phyloP scores from a whole-genome alignment of 768 basidiomycete genomes.

The Hypsizygus marmoreus region DNA sequence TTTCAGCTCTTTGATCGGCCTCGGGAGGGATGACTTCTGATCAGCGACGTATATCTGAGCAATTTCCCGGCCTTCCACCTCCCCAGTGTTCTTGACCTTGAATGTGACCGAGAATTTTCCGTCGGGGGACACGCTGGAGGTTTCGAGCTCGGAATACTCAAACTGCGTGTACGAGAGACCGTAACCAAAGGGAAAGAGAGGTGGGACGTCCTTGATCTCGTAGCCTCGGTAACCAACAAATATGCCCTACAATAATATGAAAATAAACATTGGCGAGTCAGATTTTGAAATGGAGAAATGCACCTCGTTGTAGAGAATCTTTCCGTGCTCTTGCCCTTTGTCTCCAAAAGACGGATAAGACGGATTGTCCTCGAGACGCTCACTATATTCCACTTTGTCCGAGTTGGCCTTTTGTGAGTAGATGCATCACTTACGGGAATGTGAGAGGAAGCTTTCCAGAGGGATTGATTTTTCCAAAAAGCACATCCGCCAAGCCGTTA shows the following conservation, averaged over 20 bases:
- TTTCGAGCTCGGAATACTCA: constrained; percentile 44
- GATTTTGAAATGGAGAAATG: constrained; percentile 20
- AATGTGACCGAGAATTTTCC: constrained; percentile 43
- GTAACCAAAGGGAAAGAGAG: constrained; percentile 57
- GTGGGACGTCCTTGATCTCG: constrained; percentile 41
- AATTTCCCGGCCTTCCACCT: constrained; percentile 46
- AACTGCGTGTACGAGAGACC: constrained; percentile 66
- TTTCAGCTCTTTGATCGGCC: constrained; percentile 47
- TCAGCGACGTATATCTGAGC: constrained; percentile 51
- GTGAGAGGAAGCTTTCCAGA: constrained; percentile 58
- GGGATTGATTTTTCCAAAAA: constrained; percentile 64
- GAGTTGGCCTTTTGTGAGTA: not conserved
- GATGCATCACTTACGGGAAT: constrained; percentile 42
- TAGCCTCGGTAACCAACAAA: constrained; percentile 58
- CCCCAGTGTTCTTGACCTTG: constrained; percentile 46
- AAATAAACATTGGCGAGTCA: not conserved
- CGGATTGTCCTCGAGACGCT: constrained; percentile 54
- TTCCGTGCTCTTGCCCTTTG: constrained; percentile 44
- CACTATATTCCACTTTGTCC: constrained; percentile 25
- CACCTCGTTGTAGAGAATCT: constrained; percentile 50
- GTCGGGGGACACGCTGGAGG: constrained; percentile 32
- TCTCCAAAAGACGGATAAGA: constrained; percentile 47
- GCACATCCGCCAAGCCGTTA: constrained; percentile 56
- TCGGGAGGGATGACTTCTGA: constrained; percentile 40
- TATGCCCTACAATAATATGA: constrained; percentile 35